Base-by-base conservation (phyloP, 768 basidiomycete genomes). In the Crepidotus variabilis region DNA sequence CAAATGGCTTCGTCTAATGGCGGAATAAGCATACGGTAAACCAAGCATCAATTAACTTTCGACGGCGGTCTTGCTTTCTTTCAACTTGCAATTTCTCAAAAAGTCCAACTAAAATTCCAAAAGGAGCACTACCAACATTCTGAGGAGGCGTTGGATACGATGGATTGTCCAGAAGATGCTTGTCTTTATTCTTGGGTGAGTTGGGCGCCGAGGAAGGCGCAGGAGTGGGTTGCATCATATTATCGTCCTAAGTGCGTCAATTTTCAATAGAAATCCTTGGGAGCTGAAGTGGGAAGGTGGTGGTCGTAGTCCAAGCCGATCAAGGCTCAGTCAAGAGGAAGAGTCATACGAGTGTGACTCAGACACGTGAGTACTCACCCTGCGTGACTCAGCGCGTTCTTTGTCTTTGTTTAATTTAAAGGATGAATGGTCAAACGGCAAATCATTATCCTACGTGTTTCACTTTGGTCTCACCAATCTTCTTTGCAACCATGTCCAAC, bases 31-130 rank as follows among this genome's bases (percentile, higher is more conserved):
- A 70, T 78, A 94, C 92, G 56, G 79, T 84, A 65, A 95, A 92
- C 90, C 94, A 95, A 14, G 79, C 75, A 47, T 75, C 73, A n/a
- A 97, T 68, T 5, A 87, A 72, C 64, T 81, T 88, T 59, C 81
- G 82, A 57, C 90, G 75, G 63, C 86, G 83, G 11, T 92, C 89
- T 36, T 84, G 85, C 66, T 88, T 90, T 57, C 84, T 77, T 67
- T 92, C 90, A 45, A 69, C 77, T 57, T 87, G 81, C 6, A 96
- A 71, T 62, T 82, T 87, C 60, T 88, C 84, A 73, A 94, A 94
- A 39, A 97, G 76, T 6, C 79, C 80, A 2, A 78, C 80, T 2
- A 92, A 76, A 33, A 88, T 78, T 28, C 78, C 76, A 64, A 92
- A 90, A 9, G 88, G 89, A 36, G 86, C 83, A 57, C 82, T 87